Evolutionary conservation across 345 rosid genomes (phyloP).

Genomic region (Dipteronia sinensis): DNA sequence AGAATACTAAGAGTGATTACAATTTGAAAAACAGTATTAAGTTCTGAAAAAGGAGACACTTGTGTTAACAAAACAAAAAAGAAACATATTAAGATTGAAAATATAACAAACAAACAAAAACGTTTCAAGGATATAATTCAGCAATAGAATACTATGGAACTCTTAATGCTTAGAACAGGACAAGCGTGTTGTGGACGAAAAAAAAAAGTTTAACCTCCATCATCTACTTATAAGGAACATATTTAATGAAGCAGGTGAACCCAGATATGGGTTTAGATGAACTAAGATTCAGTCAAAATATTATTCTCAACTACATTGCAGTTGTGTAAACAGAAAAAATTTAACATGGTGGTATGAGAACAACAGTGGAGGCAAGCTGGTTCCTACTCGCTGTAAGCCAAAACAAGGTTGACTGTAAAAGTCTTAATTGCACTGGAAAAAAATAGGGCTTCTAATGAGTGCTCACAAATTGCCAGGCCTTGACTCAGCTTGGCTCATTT

Average conservation of each 20-base stretch:
- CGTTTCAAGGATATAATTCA: not conserved
- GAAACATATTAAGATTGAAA: not conserved
- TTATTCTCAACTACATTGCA: not conserved
- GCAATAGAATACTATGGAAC: not conserved
- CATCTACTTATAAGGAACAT: not conserved
- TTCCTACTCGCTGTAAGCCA: not conserved
- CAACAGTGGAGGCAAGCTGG: not conserved
- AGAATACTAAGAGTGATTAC: not conserved
- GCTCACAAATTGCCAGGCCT: not conserved
- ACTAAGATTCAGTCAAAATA: not conserved
- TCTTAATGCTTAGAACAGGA: not conserved
- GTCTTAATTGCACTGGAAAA: not conserved
- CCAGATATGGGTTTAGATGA: not conserved
- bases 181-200: too few species aligned
- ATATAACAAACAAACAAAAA: not conserved
- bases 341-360: not conserved
- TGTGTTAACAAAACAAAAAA: not conserved
- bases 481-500: not conserved
- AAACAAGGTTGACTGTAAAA: not conserved
- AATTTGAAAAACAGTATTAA: not conserved
- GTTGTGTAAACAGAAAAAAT: not conserved
- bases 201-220: not conserved
- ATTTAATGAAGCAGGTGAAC: slow-evolving; percentile 6
- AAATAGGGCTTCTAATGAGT: not conserved
- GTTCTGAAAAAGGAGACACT: not conserved